A percentile compares a stretch with the other conserved stretches of the same genome.
These are phyloP conservation scores for Cucurbita pepo DNA, from an alignment of 306 rosid genomes.

Conservation along the genomic window DNA sequence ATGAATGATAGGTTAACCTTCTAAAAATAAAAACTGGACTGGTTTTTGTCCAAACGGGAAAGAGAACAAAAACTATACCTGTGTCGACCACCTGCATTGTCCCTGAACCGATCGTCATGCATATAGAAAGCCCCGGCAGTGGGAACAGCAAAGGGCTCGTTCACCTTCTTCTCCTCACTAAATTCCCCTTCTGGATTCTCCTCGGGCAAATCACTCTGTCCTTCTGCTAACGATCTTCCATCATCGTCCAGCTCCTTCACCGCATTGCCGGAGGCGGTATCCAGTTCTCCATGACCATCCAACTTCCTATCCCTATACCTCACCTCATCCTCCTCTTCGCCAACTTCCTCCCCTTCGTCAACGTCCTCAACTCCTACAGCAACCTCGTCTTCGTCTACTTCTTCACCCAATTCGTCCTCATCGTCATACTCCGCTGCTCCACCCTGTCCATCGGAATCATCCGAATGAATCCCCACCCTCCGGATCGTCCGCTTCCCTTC, in stretches of 20 bases:
- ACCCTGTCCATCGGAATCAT: slow-evolving; percentile 68
- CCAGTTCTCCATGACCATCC: slow-evolving; percentile 16
- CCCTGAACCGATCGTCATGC: slow-evolving; percentile 93
- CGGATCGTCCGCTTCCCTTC: slow-evolving; percentile 31
- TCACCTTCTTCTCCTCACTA: slow-evolving; percentile 68
- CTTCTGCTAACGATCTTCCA: slow-evolving; percentile 24
- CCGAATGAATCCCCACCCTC: slow-evolving; percentile 34
- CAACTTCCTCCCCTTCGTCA: slow-evolving; percentile 13
- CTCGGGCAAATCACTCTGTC: slow-evolving; percentile 17
- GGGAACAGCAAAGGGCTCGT: slow-evolving; percentile 89
- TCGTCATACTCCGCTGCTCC: slow-evolving; percentile 77
- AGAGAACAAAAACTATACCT: slow-evolving; percentile 31
- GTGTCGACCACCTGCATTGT: slow-evolving; percentile 55
- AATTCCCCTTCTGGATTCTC: slow-evolving; percentile 22
- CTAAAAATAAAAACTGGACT: neutral
- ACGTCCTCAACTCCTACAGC: slow-evolving; percentile 16
- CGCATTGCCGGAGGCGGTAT: slow-evolving; percentile 12
- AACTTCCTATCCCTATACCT: slow-evolving; percentile 13
- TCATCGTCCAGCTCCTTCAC: slow-evolving; percentile 28
- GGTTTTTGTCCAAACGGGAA: neutral
- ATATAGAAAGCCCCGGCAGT: slow-evolving; percentile 96
- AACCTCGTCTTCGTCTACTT: slow-evolving; percentile 25
- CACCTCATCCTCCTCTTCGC: slow-evolving; percentile 21
- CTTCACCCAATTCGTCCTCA: slow-evolving; percentile 42
- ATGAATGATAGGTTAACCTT: neutral